phyloP scores from a whole-genome alignment of 805 yeast genomes.

The Teunomyces kruisii region DNA sequence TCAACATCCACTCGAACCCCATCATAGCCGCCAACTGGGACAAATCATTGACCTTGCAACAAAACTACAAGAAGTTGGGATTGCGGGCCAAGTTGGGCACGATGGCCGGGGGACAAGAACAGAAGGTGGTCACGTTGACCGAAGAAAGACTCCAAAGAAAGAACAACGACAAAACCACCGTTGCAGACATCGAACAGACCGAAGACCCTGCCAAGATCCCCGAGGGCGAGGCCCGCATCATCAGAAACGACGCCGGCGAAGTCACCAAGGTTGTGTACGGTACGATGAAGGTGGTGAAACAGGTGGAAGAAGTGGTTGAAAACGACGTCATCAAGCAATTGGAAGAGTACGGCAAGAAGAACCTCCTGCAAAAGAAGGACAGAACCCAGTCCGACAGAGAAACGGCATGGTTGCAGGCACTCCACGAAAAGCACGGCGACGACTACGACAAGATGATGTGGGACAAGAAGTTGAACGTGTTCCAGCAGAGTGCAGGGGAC shows the following conservation, averaged over 20 bases:
- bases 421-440: constrained; percentile 81
- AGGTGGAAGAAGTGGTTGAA: constrained; percentile 27
- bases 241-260: constrained; percentile 66
- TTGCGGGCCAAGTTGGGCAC: constrained; percentile 63
- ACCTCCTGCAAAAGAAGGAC: constrained; percentile 50
- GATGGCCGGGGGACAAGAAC: constrained; percentile 82
- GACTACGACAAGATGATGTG: constrained; percentile 88
- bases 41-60: constrained; percentile 70
- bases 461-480: constrained; percentile 81
- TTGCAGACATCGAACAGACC: constrained; percentile 41
- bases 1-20: constrained; percentile 69
- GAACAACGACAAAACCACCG: constrained; percentile 29
- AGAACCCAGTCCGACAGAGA: constrained; percentile 72
- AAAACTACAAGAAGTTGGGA: constrained; percentile 84
- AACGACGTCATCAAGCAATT: constrained; percentile 64
- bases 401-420: constrained; percentile 60
- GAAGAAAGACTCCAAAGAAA: constrained; percentile 34
- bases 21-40: constrained; percentile 93
- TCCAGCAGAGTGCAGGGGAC: constrained; percentile 85
- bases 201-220: constrained; percentile 63
- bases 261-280: constrained; percentile 72
- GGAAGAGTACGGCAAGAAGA: constrained; percentile 47
- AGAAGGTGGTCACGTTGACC: constrained; percentile 42
- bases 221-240: constrained; percentile 75
- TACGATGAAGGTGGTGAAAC: constrained; percentile 41